phyloP scores from a whole-genome alignment of 768 basidiomycete genomes.

The Phaffia australis region DNA sequence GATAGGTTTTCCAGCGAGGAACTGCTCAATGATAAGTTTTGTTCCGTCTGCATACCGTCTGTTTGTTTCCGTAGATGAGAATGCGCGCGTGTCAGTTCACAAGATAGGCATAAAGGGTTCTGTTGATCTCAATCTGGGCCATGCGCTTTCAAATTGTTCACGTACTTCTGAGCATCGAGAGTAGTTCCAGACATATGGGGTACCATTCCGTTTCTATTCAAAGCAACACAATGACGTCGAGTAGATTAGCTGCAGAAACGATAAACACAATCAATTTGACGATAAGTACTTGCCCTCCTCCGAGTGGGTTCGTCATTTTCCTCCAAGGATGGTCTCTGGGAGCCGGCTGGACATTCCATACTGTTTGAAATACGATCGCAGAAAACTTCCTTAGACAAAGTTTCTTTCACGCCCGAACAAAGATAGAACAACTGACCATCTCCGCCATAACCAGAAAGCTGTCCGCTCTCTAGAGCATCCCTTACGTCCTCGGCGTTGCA shows the following conservation, averaged over 20 bases:
- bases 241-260: constrained; percentile 28
- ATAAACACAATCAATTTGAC: not conserved
- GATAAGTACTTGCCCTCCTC: constrained; percentile 5
- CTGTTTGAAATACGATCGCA: too few relatives aligned
- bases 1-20: constrained; percentile 32
- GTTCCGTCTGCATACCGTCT: constrained; percentile 64
- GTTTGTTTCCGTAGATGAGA: not conserved
- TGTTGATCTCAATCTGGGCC: not conserved
- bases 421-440: constrained; percentile 1
- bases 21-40: constrained; percentile 53
- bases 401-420: not conserved
- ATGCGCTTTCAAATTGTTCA: not conserved
- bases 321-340: constrained; percentile 80
- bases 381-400: too few relatives aligned
- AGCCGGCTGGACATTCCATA: constrained; percentile 80
- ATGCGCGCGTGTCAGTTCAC: not conserved
- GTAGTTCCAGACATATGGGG: constrained; percentile 37
- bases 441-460: constrained; percentile 48
- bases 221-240: constrained; percentile 43
- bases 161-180: constrained; percentile 62
- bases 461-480: constrained; percentile 62
- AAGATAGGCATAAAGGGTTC: too few relatives aligned
- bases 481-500: constrained; percentile 74
- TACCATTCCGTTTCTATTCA: constrained; percentile 61
- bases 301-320: constrained; percentile 64